Evolutionary conservation across 805 yeast genomes (phyloP), one percentile per base, ranked within the genome.

Genomic region (Nakazawaea peltata): DNA sequence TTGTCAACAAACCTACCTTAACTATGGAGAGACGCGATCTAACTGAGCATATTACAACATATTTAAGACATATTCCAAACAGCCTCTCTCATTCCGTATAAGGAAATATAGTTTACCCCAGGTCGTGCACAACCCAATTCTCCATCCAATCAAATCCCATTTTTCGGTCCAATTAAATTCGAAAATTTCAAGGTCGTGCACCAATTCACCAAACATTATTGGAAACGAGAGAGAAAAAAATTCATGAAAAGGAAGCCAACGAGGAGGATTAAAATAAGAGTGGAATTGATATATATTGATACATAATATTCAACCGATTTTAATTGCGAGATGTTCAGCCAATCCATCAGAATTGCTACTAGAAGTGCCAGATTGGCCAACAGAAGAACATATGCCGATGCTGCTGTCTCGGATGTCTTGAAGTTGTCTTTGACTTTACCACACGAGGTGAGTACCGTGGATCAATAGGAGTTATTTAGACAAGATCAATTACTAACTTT

Each of bases 381-480:
- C 49, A 78, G 73, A 63, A 81, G 96, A 77, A 69, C 81, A 43
- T 90, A 88, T 61, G 98, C 98, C 51, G 94, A 90, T 50, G 94
- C 82, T 46, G 71, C 68, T 27, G 47, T 73, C 36, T 61, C 81
- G 43, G 92, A 81, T 56, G 77, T 78, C 48, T 73, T 92, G 62
- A 86, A 79, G 61, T 72, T 92, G 55, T 82, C 94, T 39, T 76
- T 92, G 53, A 90, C 96, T 40, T 74, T 88, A 52, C 98, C 98
- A 47, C 87, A 84, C 61, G 77, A 81, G 63, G 74, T 58, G 41
- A 25, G 61, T 47, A 12, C 14, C 11, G n/a, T 53, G 15, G 30
- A n/a, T n/a, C n/a, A n/a, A n/a, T n/a, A n/a, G 9, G 19, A 5
- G 8, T 8, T 16, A 14, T 5, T 18, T 35, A 25, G 14, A 28